Base-by-base conservation (phyloP, 257 asterid genomes). In the Prunella vulgaris region DNA sequence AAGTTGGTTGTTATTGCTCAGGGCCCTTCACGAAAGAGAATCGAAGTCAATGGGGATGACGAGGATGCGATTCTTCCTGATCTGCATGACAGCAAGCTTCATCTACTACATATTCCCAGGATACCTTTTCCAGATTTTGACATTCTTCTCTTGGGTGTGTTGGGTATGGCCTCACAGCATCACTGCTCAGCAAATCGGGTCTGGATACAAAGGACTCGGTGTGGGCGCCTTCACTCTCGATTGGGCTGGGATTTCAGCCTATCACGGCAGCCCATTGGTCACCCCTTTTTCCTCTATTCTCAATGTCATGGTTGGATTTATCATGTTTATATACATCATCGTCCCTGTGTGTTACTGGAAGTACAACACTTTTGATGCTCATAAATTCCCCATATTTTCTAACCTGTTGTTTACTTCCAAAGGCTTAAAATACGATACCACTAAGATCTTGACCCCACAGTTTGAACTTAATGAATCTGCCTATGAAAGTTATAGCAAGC, bases 221-320 rank as follows among this genome's bases (percentile, higher is more conserved):
- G 60, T 94, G 76, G 99, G 99, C 14, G 97, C 97, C n/a, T 91
- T 94, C 84, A 94, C 97, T 25, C 93, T 94, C 1, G 99, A 94
- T 71, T 94, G 99, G 99, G 99, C 99, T 0, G 99, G 99, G 10
- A 94, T 94, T 71, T 85, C 97, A 0, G 99, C 99, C 35, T 94
- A 94, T 59, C 99, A 94, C 37, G 99, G 99, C 65, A 94, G 99
- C 82, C 99, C 99, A 0, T 76, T 94, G 44, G 99, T 94, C 51
- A 40, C 99, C 57, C 99, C 99, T 0, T 94, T 93, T 76, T 76
- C 84, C 40, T 85, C 97, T 1, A 87, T 94, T 66, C 84, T 94
- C 7, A 94, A 94, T 54, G 88, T 94, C 80, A 87, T 77, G 78
- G 10, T 84, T 48, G 99, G 99, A 27, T 94, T 94, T 68, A 60